Conservation (phyloP, 2,329 filamentous ascomycete genomes). For the Fusarium illudens region DNA sequence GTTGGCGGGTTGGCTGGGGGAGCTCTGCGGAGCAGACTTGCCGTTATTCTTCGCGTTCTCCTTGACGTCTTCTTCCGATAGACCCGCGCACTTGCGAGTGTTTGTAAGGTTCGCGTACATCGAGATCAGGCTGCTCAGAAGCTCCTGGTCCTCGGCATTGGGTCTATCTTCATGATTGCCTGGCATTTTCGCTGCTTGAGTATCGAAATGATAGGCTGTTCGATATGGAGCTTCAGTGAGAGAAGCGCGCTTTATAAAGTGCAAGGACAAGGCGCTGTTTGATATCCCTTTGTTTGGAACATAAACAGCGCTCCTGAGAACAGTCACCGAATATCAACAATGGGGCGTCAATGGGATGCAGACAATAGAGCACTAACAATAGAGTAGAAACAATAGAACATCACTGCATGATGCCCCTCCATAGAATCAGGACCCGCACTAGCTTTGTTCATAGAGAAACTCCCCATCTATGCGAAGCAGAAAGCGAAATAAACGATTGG, state of each 20-base stretch:
- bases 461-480: not conserved
- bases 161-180: no score
- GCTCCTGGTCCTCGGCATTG: not conserved
- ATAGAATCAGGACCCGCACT: constrained; percentile 25
- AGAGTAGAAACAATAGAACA: constrained; percentile 16
- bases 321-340: not conserved
- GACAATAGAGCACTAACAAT: not conserved
- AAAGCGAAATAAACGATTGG: constrained; percentile 4
- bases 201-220: not conserved
- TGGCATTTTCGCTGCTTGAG: not conserved
- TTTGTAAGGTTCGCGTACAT: not conserved
- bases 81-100: not conserved
- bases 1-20: not conserved
- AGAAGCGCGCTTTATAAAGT: not conserved
- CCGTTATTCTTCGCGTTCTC: not conserved
- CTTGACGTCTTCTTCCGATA: not conserved
- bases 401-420: constrained; percentile 32
- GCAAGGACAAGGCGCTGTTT: not conserved
- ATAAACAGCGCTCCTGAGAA: not conserved
- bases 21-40: not conserved
- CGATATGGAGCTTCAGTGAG: not conserved
- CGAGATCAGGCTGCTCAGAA: not conserved
- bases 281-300: not conserved
- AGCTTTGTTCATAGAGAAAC: constrained; percentile 8
- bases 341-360: not conserved